A percentile compares a stretch with the other conserved stretches of the same genome.
Conservation (phyloP, 495 filamentous ascomycete genomes). For the Daldinia loculata region DNA sequence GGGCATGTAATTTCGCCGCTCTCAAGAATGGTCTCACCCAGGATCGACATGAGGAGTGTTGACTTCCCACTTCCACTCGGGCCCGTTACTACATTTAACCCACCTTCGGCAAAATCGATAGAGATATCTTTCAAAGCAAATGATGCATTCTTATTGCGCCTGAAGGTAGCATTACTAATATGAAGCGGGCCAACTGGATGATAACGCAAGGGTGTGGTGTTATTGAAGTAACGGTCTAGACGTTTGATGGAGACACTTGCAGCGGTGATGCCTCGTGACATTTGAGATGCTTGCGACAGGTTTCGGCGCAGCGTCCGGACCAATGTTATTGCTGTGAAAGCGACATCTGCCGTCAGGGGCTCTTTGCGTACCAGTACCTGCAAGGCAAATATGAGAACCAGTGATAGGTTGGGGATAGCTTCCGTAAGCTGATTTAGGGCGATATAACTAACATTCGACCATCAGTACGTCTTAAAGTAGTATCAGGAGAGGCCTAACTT, state of each 20-base stretch:
- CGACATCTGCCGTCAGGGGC: constrained; percentile 56
- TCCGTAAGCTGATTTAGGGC: constrained; percentile 48
- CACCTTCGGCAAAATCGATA: constrained; percentile 59
- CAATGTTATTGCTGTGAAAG: constrained; percentile 58
- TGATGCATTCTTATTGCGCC: constrained; percentile 54
- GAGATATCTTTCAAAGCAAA: constrained; percentile 59
- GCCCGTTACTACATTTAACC: constrained; percentile 62
- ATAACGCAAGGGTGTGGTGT: constrained; percentile 49
- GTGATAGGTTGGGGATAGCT: constrained; percentile 51
- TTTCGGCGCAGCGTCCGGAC: constrained; percentile 56
- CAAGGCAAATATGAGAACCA: constrained; percentile 56
- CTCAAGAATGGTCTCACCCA: constrained; percentile 66
- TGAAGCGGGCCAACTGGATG: constrained; percentile 55
- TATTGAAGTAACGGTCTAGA: constrained; percentile 57
- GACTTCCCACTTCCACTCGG: constrained; percentile 71
- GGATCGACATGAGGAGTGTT: constrained; percentile 66
- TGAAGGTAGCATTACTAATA: constrained; percentile 53
- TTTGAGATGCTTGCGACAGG: constrained; percentile 51
- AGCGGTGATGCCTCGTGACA: constrained; percentile 52
- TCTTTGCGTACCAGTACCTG: constrained; percentile 54
- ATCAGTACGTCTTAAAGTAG: constrained; percentile 5
- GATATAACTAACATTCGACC: constrained; percentile 28
- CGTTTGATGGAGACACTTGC: constrained; percentile 57
- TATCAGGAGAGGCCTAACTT: constrained; percentile 33
- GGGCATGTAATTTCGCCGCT: constrained; percentile 55